Evolutionary conservation across 2,329 filamentous ascomycete genomes (phyloP).

Genomic region (Laburnicola sp.): DNA sequence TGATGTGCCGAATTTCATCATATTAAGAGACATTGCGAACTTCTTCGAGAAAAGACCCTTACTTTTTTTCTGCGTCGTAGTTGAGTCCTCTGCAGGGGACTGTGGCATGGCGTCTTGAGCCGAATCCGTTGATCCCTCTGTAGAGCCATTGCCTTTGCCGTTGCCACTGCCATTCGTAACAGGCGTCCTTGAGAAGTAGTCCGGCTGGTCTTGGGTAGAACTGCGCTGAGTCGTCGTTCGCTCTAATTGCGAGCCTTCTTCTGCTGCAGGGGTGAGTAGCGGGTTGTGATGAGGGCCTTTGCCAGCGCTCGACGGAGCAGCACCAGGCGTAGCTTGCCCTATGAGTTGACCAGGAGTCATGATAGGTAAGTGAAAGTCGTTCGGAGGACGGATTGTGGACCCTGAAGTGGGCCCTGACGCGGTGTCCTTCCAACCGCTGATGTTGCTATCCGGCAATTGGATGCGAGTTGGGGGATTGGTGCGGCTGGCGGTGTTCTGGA

Average conservation of each 20-base stretch:
- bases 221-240: slow-evolving; percentile 61
- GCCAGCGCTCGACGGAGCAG: slow-evolving; percentile 41
- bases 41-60: slow-evolving; percentile 77
- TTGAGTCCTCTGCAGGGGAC: slow-evolving; percentile 49
- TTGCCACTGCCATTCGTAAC: slow-evolving; percentile 30
- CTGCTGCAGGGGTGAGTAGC: slow-evolving; percentile 45
- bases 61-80: slow-evolving; percentile 55
- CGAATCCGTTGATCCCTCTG: slow-evolving; percentile 33
- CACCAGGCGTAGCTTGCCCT: slow-evolving; percentile 70
- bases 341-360: slow-evolving; percentile 78
- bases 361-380: slow-evolving; percentile 63
- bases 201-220: slow-evolving; percentile 59
- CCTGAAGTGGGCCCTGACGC: slow-evolving; percentile 50
- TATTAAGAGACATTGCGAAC: slow-evolving; percentile 76
- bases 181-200: slow-evolving; percentile 73
- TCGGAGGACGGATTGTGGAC: slow-evolving; percentile 59
- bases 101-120: slow-evolving; percentile 32
- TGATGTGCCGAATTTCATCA: slow-evolving; percentile 79
- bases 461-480: slow-evolving; percentile 65
- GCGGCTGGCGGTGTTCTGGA: slow-evolving; percentile 61
- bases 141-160: slow-evolving; percentile 21
- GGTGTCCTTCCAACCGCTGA: slow-evolving; percentile 52
- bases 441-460: slow-evolving; percentile 52
- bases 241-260: slow-evolving; percentile 54
- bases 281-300: slow-evolving; percentile 42